These are phyloP conservation scores for Aspergillus proliferans DNA, from an alignment of 2,329 filamentous ascomycete genomes.

Conservation along the genomic window DNA sequence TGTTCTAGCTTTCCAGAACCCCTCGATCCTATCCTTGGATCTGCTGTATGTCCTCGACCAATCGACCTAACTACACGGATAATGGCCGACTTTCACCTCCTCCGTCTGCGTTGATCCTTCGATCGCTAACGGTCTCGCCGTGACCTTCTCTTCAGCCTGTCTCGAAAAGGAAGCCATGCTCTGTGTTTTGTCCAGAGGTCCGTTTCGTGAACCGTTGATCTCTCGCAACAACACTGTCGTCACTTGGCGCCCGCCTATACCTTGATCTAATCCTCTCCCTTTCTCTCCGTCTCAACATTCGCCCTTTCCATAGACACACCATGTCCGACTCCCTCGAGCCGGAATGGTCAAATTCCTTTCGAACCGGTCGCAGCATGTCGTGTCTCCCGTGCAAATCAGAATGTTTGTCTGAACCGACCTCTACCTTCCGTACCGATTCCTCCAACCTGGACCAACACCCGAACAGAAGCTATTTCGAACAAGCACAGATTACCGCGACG, in stretches of 20 bases:
- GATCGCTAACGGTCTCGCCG: slow-evolving; percentile 1
- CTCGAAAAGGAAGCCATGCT: slow-evolving; percentile 19
- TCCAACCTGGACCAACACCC: slow-evolving; percentile 16
- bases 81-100: background rate
- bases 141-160: background rate
- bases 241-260: slow-evolving; percentile 19
- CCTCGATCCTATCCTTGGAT: background rate
- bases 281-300: background rate
- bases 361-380: slow-evolving; percentile 18
- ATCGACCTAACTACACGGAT: background rate
- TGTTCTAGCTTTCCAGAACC: too few species aligned
- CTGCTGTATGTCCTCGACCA: background rate
- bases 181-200: slow-evolving; percentile 13
- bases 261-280: slow-evolving; percentile 7
- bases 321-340: slow-evolving; percentile 29
- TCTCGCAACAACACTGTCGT: slow-evolving; percentile 10
- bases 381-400: slow-evolving; percentile 28
- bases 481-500: slow-evolving; percentile 54
- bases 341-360: slow-evolving; percentile 24
- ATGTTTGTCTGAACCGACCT: slow-evolving; percentile 16
- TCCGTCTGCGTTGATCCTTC: background rate
- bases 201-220: slow-evolving; percentile 14
- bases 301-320: slow-evolving; percentile 3
- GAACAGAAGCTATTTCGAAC: slow-evolving; percentile 30
- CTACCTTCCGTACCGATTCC: slow-evolving; percentile 18